Conservation (phyloP, 2,329 filamentous ascomycete genomes). For the Cladophialophora yegresii region DNA sequence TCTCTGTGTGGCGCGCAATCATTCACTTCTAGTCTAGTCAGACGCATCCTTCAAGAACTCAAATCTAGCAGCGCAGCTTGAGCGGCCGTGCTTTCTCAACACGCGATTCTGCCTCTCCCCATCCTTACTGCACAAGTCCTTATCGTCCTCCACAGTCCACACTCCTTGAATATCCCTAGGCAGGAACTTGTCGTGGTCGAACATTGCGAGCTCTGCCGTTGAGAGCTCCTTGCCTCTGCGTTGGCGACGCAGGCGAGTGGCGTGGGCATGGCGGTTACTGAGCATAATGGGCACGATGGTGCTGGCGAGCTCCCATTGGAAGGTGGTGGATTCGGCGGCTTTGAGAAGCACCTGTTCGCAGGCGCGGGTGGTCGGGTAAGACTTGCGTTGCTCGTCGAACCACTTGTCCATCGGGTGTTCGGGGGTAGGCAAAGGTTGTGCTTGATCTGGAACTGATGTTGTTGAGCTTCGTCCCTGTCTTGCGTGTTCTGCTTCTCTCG, state of each 20-base stretch:
- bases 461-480: not conserved
- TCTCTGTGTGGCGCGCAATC: not conserved
- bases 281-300: conserved; percentile 25
- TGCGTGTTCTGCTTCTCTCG: not conserved
- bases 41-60: not conserved
- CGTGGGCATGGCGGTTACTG: not conserved
- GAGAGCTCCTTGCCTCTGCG: conserved; percentile 28
- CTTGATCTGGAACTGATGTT: not conserved
- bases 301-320: conserved; percentile 22
- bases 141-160: conserved; percentile 53
- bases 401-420: conserved; percentile 16
- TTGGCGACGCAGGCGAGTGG: not conserved
- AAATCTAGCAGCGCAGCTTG: conserved; percentile 26
- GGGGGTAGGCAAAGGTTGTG: not conserved
- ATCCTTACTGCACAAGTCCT: conserved; percentile 42
- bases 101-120: conserved; percentile 42
- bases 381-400: conserved; percentile 14
- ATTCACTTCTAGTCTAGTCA: not conserved
- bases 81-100: conserved; percentile 50
- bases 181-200: conserved; percentile 41
- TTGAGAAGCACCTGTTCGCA: conserved; percentile 21
- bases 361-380: conserved; percentile 4
- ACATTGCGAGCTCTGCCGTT: conserved; percentile 37
- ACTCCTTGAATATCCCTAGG: conserved; percentile 48
- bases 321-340: conserved; percentile 24